Evolutionary conservation across 495 filamentous ascomycete genomes (phyloP), one percentile per base, ranked within the genome.

Genomic region (Penicillium subrubescens): DNA sequence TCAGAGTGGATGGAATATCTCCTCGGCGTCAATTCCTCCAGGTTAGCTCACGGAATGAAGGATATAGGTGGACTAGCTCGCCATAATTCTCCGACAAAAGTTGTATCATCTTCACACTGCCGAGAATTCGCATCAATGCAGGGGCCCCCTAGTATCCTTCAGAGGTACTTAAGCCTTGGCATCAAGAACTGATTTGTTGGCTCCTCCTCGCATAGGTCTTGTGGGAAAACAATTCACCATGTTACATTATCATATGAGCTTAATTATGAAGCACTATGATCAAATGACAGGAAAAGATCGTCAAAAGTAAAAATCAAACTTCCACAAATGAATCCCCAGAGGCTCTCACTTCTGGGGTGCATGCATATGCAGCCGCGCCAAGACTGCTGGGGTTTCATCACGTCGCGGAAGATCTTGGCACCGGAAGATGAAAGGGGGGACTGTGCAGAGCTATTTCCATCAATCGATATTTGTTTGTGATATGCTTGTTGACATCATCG

Each of bases 241-340:
- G 10, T 12, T 15, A 15, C 48, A 52, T 2, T 21, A 21, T 7
- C 48, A 27, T 15, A 31, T 8, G 48, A 27, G 5, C 25, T 31
- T 8, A 2, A 52, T 52, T 21, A 7, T 31, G 25, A 25, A 23
- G 3, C 5, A 25, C 5, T 10, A 23, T 37, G 33, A 37, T 21
- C n/a, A 39, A 56, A 19, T 56, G 23, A 31, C 48, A 27, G 25
- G 5, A 1, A 11, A 31, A 2, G 53, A 56, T 37, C 33, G 29
- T 35, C 15, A 15, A 34, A 56, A 31, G 53, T n/a, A 17, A 58
- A 44, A 27, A 58, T 31, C 56, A 57, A 64, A 60, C 21, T 65
- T 61, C 61, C 65, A 57, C 65, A 54, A 63, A 63, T 63, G 19
- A 27, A n/a, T 8, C 54, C 51, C 4, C 8, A 23, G 60, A 53